phyloP scores from a whole-genome alignment of 129 eudicot species.

The Sambucus nigra region DNA sequence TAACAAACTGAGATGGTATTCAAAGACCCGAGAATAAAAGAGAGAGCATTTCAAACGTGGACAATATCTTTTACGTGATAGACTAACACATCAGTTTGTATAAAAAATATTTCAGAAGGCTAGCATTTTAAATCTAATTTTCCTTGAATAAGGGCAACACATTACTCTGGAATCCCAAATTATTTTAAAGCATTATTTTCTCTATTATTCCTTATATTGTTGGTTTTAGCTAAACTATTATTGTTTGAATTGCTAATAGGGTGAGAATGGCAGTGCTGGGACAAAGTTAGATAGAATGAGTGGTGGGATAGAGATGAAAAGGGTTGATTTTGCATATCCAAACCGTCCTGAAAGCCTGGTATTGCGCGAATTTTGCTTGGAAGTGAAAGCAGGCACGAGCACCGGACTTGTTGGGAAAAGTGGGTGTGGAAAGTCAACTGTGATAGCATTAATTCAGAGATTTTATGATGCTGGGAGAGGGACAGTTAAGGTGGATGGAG shows the following conservation, averaged over 20 bases:
- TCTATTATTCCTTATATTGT: no score
- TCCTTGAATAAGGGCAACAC: no score
- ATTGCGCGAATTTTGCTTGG: conserved; percentile 53
- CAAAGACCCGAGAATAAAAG: no score
- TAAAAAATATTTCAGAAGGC: no score
- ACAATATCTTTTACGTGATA: no score
- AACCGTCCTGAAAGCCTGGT: conserved; percentile 49
- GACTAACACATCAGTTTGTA: no score
- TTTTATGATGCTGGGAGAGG: conserved; percentile 72
- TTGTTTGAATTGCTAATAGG: conserved; percentile 11
- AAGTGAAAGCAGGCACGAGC: conserved; percentile 77
- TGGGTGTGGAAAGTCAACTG: conserved; percentile 93
- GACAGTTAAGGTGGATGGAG: conserved; percentile 64
- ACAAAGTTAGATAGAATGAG: conserved; percentile 31
- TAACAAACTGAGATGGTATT: no score
- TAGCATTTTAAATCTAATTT: no score
- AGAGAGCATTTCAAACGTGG: no score
- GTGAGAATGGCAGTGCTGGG: conserved; percentile 20
- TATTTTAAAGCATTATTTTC: no score
- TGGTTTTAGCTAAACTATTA: background rate
- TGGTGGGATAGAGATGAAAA: conserved; percentile 64
- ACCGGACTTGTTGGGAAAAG: conserved; percentile 88
- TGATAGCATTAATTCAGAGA: conserved; percentile 66
- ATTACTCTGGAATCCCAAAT: no score
- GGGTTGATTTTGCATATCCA: conserved; percentile 78